Conservation (phyloP, 1,284 basidiomycete species). For the Serendipita sp. region DNA sequence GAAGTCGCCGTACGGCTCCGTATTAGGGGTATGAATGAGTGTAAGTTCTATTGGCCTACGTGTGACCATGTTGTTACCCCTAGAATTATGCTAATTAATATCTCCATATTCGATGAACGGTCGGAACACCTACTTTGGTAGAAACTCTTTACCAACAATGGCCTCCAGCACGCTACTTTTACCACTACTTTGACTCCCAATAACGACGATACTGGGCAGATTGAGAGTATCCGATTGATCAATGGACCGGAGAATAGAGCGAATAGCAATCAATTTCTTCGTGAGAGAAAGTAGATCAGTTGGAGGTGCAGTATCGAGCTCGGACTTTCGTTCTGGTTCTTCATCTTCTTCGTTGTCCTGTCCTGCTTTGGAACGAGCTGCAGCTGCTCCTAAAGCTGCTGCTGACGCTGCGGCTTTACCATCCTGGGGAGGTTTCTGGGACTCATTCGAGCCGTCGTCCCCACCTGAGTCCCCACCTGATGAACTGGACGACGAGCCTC, state of each 20-base stretch:
- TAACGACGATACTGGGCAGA: conserved; percentile 92
- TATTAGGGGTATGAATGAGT: conserved; percentile 79
- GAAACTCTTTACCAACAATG: conserved; percentile 94
- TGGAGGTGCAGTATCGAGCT: conserved; percentile 31
- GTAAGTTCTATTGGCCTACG: conserved; percentile 96
- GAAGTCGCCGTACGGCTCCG: conserved; percentile 86
- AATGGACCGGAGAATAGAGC: conserved; percentile 83
- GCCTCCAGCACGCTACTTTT: conserved; percentile 97
- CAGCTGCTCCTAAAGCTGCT: conserved; percentile 59
- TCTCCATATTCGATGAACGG: not conserved
- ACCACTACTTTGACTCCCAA: conserved; percentile 94
- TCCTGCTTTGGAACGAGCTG: conserved; percentile 40
- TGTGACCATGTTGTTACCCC: conserved; percentile 99
- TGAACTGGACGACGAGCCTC: conserved; percentile 1
- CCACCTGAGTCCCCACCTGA: not conserved
- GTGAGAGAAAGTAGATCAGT: conserved; percentile 83
- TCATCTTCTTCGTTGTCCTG: conserved; percentile 21
- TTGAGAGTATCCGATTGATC: conserved; percentile 92
- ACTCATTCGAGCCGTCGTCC: conserved; percentile 12
- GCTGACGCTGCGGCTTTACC: conserved; percentile 39
- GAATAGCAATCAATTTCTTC: conserved; percentile 89
- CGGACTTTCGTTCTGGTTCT: conserved; percentile 10
- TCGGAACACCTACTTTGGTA: conserved; percentile 67
- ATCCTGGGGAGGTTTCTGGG: conserved; percentile 25
- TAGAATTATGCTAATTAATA: conserved; percentile 21